These are phyloP conservation scores for Talaromyces pinophilus DNA, from an alignment of 2,329 filamentous ascomycete genomes.

Conservation along the genomic window DNA sequence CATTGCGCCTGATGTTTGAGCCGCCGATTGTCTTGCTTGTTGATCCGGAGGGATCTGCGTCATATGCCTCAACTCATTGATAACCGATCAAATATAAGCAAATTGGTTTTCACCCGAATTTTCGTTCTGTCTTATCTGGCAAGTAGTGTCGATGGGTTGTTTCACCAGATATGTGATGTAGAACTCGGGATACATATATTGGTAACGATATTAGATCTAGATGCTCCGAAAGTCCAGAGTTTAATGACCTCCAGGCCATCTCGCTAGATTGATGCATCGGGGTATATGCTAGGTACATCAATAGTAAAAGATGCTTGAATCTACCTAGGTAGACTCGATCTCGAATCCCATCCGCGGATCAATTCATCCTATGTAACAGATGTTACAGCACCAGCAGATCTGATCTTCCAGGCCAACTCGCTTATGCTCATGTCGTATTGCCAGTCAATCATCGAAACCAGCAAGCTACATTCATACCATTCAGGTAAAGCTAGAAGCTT, in stretches of 20 bases:
- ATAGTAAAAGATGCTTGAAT: neutral
- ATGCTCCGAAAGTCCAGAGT: neutral
- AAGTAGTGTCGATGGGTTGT: neutral
- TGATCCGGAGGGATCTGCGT: neutral
- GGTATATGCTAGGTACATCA: neutral
- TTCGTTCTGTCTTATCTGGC: neutral
- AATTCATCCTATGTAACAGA: neutral
- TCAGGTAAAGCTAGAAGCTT: neutral
- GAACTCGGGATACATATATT: neutral
- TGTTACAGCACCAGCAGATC: neutral
- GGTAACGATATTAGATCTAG: neutral
- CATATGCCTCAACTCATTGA: neutral
- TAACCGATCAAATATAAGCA: neutral
- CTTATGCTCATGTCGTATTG: neutral
- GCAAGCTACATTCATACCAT: neutral
- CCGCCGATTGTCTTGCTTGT: neutral
- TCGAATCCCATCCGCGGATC: neutral
- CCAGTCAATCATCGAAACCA: neutral
- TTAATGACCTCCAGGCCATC: neutral
- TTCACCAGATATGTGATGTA: neutral
- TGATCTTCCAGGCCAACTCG: neutral
- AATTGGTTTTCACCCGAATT: neutral
- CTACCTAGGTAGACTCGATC: neutral
- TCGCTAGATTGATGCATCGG: neutral
- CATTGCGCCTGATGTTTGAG: constrained; percentile 2